Conservation (phyloP, 306 rosid species). For the Medicago lupulina region DNA sequence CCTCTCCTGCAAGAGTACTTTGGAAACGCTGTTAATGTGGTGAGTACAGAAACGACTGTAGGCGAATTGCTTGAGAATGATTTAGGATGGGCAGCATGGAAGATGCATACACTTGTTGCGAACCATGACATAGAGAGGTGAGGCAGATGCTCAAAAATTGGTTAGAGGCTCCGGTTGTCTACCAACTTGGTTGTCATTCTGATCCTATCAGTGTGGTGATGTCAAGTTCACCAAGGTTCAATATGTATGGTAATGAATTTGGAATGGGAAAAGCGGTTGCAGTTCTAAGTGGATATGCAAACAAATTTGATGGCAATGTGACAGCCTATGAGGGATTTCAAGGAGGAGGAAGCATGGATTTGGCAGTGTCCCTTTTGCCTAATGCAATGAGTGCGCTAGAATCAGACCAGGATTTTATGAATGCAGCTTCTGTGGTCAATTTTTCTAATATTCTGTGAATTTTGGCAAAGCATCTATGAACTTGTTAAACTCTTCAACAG, state of each 20-base stretch:
- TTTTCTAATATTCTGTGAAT: too few species aligned
- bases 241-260: conserved; percentile 64
- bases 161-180: conserved; percentile 43
- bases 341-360: conserved; percentile 69
- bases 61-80: conserved; percentile 51
- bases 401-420: too few species aligned
- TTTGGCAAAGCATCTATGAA: too few species aligned
- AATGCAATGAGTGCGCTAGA: too few species aligned
- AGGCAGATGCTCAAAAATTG: neutral
- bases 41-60: conserved; percentile 26
- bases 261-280: conserved; percentile 78
- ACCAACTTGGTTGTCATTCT: neutral
- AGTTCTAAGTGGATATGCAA: conserved; percentile 56
- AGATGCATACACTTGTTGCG: conserved; percentile 52
- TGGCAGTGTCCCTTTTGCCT: conserved; percentile 55
- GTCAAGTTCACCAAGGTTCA: conserved; percentile 65
- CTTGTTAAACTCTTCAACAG: too few species aligned
- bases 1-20: conserved; percentile 54
- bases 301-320: conserved; percentile 58
- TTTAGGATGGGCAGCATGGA: conserved; percentile 69
- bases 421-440: too few species aligned
- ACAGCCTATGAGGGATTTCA: conserved; percentile 51
- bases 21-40: conserved; percentile 39
- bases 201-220: conserved; percentile 50
- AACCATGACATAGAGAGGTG: conserved; percentile 35